Evolutionary conservation across 1,139 yeast species (phyloP), one percentile per base, ranked within the genome.

Genomic region (Yamadazyma jaroonii): DNA sequence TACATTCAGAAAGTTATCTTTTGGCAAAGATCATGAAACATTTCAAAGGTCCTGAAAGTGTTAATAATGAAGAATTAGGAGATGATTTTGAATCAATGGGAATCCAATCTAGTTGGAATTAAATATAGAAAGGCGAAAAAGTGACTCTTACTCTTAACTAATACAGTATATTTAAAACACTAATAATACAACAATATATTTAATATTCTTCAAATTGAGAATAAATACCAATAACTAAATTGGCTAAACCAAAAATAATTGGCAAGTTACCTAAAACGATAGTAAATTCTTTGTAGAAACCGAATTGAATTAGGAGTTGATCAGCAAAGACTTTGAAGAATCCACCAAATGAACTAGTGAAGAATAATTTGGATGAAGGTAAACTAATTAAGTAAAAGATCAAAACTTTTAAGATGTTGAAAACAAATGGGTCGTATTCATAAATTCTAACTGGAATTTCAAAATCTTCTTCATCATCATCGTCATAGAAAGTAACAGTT

Each of bases 361-460:
- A 52, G 35, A 65, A 56, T 44, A 70, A 58, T 28, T 64, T 41
- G 25, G 67, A 58, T 24, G 56, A 53, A 37, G 63, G 56, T 44
- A 59, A 61, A 36, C 55, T 50, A 44, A 76, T 47, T 42, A 68
- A 60, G 61, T 71, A 75, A 49, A 65, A 69, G 31, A 74, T 51
- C 45, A 79, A 53, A 29, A 74, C 58, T 54, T 79, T 77, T 41
- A 68, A 44, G 47, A 79, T 57, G 41, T 79, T 77, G 59, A 77
- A 80, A 41, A 74, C 64, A 47, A 79, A 70, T 26, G 85, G 84
- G 56, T 80, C 86, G 54, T 60, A 70, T 39, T 56, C 59, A 59
- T 67, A 67, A 40, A 64, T 59, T 51, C 72, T 62, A 11, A 59
- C 57, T 29, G 61, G 53, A 28, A 64, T 47, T 25, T 55, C 56